Evolutionary conservation across 805 yeast species (phyloP).

Genomic region (Candida railenensis): DNA sequence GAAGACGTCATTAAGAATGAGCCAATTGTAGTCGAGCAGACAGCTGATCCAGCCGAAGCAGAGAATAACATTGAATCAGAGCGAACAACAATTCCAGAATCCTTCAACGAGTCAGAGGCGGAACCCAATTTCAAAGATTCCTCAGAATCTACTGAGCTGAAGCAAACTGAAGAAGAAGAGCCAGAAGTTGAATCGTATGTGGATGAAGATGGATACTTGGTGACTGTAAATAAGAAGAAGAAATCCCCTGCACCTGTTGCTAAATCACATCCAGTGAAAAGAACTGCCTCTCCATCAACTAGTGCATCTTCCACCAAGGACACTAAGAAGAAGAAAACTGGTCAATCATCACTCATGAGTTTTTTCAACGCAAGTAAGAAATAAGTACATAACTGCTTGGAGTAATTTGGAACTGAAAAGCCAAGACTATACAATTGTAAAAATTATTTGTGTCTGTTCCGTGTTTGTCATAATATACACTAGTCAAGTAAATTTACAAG

Average conservation of each 20-base stretch:
- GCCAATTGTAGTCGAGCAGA: constrained; percentile 11
- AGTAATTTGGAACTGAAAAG: too few relatives aligned
- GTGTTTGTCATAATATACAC: too few relatives aligned
- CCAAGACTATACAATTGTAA: too few relatives aligned
- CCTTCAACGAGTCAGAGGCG: not conserved
- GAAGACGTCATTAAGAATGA: constrained; percentile 6
- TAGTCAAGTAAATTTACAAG: too few relatives aligned
- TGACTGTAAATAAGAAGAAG: constrained; percentile 31
- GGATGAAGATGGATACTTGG: constrained; percentile 54
- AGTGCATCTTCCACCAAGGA: constrained; percentile 16
- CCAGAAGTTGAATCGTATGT: constrained; percentile 16
- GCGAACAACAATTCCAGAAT: not conserved
- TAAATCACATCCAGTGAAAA: constrained; percentile 8
- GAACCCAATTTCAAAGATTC: too few relatives aligned
- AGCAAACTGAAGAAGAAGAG: constrained; percentile 5
- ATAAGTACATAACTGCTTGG: not conserved
- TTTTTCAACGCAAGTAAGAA: constrained; percentile 39
- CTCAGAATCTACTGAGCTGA: not conserved
- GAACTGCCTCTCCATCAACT: constrained; percentile 5
- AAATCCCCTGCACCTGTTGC: constrained; percentile 12
- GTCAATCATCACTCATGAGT: constrained; percentile 46
- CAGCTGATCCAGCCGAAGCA: constrained; percentile 6
- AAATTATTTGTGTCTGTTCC: too few relatives aligned
- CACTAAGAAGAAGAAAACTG: constrained; percentile 27
- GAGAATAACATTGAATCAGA: constrained; percentile 6